phyloP scores from a whole-genome alignment of 179 eudicot species.

The Monotropa hypopitys region DNA sequence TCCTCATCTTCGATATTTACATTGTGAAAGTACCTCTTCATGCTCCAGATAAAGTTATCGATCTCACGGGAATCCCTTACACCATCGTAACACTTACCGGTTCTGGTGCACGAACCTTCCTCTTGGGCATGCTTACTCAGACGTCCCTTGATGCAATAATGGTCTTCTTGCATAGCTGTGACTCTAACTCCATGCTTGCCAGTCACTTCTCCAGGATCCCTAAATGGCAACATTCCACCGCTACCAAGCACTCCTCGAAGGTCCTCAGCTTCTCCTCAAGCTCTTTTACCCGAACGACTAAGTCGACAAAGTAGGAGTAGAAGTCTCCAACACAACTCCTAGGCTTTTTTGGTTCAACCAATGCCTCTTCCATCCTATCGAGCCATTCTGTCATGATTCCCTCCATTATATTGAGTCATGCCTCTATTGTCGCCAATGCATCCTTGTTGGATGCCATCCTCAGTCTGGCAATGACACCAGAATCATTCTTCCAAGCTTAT shows the following conservation, averaged over 20 bases:
- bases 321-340: no score
- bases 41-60: neutral
- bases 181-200: neutral
- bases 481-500: no score
- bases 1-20: neutral
- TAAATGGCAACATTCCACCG: neutral
- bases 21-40: neutral
- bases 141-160: neutral
- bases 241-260: neutral
- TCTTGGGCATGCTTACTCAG: neutral
- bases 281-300: no score
- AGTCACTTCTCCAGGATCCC: neutral
- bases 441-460: no score
- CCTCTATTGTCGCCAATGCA: no score
- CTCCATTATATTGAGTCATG: no score
- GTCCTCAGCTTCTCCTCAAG: neutral
- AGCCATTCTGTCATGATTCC: no score
- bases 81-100: neutral
- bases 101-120: neutral
- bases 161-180: neutral
- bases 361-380: no score
- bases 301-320: no score
- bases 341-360: no score
- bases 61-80: neutral
- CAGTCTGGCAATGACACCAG: no score